Percentiles rank a stretch among this genome's conserved stretches.
Evolutionary conservation across 23 red algal genomes (phyloP).

Genomic region (Chondrus crispus): DNA sequence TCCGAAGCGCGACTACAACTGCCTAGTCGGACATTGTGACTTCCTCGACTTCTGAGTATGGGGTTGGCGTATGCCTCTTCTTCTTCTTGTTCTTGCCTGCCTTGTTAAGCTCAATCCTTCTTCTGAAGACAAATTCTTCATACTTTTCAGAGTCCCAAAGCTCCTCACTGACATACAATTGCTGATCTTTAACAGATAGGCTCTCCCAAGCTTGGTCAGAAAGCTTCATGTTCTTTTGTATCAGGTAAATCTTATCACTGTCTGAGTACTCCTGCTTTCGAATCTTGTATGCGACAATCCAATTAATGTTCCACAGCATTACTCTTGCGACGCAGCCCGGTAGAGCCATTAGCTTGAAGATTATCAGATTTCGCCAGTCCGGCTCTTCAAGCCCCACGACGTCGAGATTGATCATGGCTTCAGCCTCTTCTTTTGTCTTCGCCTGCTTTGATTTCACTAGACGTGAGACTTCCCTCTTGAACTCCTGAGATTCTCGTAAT

Average conservation of each 20-base stretch:
- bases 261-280: slow-evolving; percentile 51
- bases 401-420: slow-evolving; percentile 52
- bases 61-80: slow-evolving; percentile 25
- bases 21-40: slow-evolving; percentile 42
- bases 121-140: slow-evolving; percentile 27
- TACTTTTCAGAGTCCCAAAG: slow-evolving; percentile 61
- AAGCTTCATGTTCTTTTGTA: slow-evolving; percentile 48
- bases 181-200: not conserved
- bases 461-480: slow-evolving; percentile 40
- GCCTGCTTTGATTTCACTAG: slow-evolving; percentile 50
- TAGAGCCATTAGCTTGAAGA: slow-evolving; percentile 36
- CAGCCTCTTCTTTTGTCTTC: slow-evolving; percentile 31
- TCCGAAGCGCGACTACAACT: no score
- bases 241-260: slow-evolving; percentile 64
- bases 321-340: not conserved
- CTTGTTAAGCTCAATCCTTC: slow-evolving; percentile 62
- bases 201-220: slow-evolving; percentile 9
- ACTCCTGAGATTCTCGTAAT: slow-evolving; percentile 36
- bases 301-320: slow-evolving; percentile 41
- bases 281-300: slow-evolving; percentile 57
- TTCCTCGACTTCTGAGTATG: slow-evolving; percentile 25
- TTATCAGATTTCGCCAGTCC: slow-evolving; percentile 27
- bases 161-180: slow-evolving; percentile 26
- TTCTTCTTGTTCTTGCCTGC: slow-evolving; percentile 65
- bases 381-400: slow-evolving; percentile 46